These are phyloP conservation scores for Gentiana dahurica DNA, from an alignment of 257 asterid species.

Conservation along the genomic window DNA sequence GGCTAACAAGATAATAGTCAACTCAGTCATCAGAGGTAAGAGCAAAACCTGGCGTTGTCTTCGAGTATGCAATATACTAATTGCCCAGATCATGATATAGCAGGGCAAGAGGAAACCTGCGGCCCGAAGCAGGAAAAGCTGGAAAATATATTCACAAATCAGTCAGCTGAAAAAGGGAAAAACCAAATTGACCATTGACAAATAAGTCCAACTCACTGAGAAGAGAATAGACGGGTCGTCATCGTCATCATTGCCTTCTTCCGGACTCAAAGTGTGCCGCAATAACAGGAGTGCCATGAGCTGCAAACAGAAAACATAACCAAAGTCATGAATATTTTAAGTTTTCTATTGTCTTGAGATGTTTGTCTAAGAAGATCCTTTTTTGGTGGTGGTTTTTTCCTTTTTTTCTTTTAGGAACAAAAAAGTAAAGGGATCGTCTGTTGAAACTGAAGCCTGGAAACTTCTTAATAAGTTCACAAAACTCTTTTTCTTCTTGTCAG, in stretches of 20 bases:
- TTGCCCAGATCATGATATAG: conserved; percentile 96
- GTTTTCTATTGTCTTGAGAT: no score
- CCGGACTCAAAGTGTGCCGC: conserved; percentile 74
- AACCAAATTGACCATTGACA: no score
- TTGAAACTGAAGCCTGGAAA: no score
- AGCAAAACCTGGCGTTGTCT: conserved; percentile 72
- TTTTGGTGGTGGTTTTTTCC: no score
- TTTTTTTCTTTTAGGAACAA: no score
- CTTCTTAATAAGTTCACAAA: no score
- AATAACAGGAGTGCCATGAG: conserved; percentile 88
- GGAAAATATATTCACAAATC: conserved; percentile 19
- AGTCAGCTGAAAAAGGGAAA: not conserved
- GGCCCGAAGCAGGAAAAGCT: conserved; percentile 87
- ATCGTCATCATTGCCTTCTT: conserved; percentile 53
- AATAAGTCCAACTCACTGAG: conserved; percentile 43
- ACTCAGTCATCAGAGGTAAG: not conserved
- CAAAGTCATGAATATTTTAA: no score
- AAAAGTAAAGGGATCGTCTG: no score
- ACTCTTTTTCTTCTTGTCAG: no score
- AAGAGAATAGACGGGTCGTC: conserved; percentile 55
- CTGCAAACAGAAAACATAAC: conserved; percentile 21
- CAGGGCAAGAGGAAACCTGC: conserved; percentile 93
- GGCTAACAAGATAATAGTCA: not conserved
- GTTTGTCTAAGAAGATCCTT: no score
- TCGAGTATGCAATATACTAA: conserved; percentile 76